Evolutionary conservation across 768 basidiomycete genomes (phyloP).

Genomic region (Boletus coccyginus): DNA sequence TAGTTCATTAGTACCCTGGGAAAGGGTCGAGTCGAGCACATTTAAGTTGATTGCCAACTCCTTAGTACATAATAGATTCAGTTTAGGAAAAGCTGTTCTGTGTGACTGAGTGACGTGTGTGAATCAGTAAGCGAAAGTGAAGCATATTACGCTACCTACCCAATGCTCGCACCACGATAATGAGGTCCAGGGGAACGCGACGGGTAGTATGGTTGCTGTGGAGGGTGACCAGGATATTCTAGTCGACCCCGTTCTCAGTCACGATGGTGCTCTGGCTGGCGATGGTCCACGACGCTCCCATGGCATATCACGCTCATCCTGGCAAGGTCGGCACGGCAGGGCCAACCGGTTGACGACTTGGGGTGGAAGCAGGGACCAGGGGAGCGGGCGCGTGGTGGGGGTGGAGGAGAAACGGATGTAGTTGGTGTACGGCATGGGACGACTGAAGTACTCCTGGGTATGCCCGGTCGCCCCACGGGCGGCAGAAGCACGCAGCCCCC

Average conservation of each 20-base stretch:
- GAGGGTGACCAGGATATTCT: conserved; percentile 27
- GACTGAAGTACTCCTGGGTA: conserved; percentile 53
- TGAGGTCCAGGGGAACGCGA: conserved; percentile 38
- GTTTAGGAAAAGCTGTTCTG: too few relatives aligned
- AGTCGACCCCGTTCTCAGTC: conserved; percentile 53
- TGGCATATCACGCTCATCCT: conserved; percentile 48
- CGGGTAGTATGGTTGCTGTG: conserved; percentile 19
- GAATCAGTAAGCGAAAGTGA: too few relatives aligned
- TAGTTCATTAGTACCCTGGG: too few relatives aligned
- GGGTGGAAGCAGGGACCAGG: conserved; percentile 47
- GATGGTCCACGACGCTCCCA: conserved; percentile 62
- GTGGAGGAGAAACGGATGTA: conserved; percentile 58
- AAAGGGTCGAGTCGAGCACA: too few relatives aligned
- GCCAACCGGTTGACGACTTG: conserved; percentile 47
- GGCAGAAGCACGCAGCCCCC: conserved; percentile 45
- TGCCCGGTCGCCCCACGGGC: conserved; percentile 42
- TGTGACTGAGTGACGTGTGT: too few relatives aligned
- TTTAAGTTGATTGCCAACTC: too few relatives aligned
- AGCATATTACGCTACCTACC: too few relatives aligned
- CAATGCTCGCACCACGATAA: conserved; percentile 41
- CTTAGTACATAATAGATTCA: too few relatives aligned
- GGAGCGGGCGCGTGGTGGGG: conserved; percentile 51
- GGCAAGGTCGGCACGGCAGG: conserved; percentile 48
- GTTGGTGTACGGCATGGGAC: conserved; percentile 50
- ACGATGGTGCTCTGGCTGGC: conserved; percentile 41